These are phyloP conservation scores for Leucocoprinus birnbaumii DNA, from an alignment of 768 basidiomycete species.

Conservation along the genomic window DNA sequence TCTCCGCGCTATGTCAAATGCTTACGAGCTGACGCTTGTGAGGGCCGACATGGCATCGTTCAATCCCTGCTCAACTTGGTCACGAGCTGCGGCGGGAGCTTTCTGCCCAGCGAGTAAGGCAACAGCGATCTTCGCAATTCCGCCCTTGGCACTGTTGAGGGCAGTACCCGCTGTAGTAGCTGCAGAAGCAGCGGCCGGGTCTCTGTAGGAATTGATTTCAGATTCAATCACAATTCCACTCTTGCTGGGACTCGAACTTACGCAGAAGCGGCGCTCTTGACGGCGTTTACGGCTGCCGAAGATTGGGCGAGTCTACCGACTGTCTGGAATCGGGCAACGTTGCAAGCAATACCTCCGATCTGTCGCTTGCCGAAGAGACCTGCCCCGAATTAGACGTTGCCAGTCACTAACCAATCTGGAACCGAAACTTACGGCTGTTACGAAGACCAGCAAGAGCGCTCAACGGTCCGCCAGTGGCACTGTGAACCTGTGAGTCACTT, in stretches of 20 bases:
- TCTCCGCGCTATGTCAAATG: neutral
- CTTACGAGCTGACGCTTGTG: slow-evolving; percentile 22
- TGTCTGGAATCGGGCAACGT: slow-evolving; percentile 24
- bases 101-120: slow-evolving; percentile 17
- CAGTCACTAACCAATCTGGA: neutral
- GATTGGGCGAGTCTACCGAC: slow-evolving; percentile 18
- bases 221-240: neutral
- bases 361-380: slow-evolving; percentile 11
- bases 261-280: slow-evolving; percentile 15
- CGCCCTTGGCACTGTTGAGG: slow-evolving; percentile 20
- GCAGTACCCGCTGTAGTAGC: slow-evolving; percentile 19
- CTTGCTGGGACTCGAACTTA: slow-evolving; percentile 5
- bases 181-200: slow-evolving; percentile 18
- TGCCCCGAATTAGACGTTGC: neutral
- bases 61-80: slow-evolving; percentile 19
- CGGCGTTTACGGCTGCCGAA: neutral
- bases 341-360: slow-evolving; percentile 17
- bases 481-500: neutral
- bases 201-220: slow-evolving; percentile 12
- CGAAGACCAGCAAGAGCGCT: neutral
- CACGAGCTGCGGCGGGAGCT: slow-evolving; percentile 22
- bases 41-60: slow-evolving; percentile 19
- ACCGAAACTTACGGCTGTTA: slow-evolving; percentile 4
- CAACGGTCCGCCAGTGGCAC: neutral
- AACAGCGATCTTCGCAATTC: slow-evolving; percentile 21